These are phyloP conservation scores for Carallia brachiata DNA, from an alignment of 345 rosid species.

Conservation along the genomic window DNA sequence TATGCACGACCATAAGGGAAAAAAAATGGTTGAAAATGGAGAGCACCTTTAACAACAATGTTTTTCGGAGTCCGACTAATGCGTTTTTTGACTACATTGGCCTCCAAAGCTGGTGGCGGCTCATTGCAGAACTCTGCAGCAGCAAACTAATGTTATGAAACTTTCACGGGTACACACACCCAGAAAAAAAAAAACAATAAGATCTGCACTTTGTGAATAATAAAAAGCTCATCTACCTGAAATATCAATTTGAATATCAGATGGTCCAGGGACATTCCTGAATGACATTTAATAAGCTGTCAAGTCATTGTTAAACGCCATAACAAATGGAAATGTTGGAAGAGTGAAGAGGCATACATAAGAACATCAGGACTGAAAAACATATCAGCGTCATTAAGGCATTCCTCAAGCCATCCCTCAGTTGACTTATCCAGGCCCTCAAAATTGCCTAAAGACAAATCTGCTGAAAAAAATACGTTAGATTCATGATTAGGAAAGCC, in stretches of 20 bases:
- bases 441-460: slow-evolving; percentile 47
- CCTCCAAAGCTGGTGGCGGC: slow-evolving; percentile 40
- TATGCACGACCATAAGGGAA: neutral
- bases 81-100: slow-evolving; percentile 46
- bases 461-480: slow-evolving; percentile 30
- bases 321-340: slow-evolving; percentile 16
- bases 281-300: slow-evolving; percentile 20
- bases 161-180: neutral
- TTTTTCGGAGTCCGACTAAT: slow-evolving; percentile 55
- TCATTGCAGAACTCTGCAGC: slow-evolving; percentile 53
- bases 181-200: neutral
- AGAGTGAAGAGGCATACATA: slow-evolving; percentile 49
- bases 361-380: slow-evolving; percentile 40
- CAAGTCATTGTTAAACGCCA: slow-evolving; percentile 20
- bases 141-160: slow-evolving; percentile 15
- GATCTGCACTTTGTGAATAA: neutral
- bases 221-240: slow-evolving; percentile 37
- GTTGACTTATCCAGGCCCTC: slow-evolving; percentile 55
- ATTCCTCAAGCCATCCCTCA: slow-evolving; percentile 70
- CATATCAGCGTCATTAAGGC: slow-evolving; percentile 64
- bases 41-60: slow-evolving; percentile 70
- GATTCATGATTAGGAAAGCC: slow-evolving; percentile 11
- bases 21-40: neutral
- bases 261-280: slow-evolving; percentile 51
- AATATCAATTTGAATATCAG: slow-evolving; percentile 57